phyloP scores from a whole-genome alignment of 768 basidiomycete genomes.

The Nevesoporus exiguus region DNA sequence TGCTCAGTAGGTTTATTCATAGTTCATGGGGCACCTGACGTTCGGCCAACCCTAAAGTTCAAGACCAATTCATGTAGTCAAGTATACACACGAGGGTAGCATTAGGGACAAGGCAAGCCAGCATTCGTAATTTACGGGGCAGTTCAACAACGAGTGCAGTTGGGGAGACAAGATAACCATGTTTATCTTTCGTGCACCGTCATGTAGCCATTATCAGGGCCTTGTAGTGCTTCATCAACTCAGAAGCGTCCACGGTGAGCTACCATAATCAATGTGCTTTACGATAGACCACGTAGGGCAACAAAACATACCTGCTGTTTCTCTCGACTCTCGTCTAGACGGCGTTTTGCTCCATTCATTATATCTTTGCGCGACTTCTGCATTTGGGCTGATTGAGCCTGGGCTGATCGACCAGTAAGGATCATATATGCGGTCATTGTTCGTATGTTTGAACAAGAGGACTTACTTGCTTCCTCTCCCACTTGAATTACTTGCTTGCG shows the following conservation, averaged over 20 bases:
- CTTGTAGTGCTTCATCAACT: conserved; percentile 42
- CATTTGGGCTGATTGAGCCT: conserved; percentile 30
- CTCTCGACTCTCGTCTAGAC: conserved; percentile 37
- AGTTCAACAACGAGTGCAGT: not conserved
- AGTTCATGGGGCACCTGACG: not conserved
- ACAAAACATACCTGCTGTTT: conserved; percentile 32
- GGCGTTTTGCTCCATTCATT: conserved; percentile 31
- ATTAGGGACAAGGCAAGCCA: not conserved
- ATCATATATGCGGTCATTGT: conserved; percentile 3
- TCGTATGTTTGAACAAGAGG: not conserved
- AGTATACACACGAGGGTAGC: not conserved
- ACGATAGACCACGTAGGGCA: not conserved
- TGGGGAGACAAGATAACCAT: conserved; percentile 2
- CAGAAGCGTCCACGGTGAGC: conserved; percentile 38
- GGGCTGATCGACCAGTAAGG: conserved; percentile 22
- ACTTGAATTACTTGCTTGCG: conserved; percentile 31
- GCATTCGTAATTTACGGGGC: not conserved
- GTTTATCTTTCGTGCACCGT: conserved; percentile 7
- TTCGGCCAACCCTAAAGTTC: not conserved
- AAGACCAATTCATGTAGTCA: not conserved
- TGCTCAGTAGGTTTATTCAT: conserved; percentile 19
- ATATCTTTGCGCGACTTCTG: conserved; percentile 34
- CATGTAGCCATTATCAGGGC: conserved; percentile 29
- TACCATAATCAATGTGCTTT: conserved; percentile 10
- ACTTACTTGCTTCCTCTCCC: conserved; percentile 34